Evolutionary conservation across 169 alveolate genomes (phyloP).

Genomic region (Amoebophrya sp.): DNA sequence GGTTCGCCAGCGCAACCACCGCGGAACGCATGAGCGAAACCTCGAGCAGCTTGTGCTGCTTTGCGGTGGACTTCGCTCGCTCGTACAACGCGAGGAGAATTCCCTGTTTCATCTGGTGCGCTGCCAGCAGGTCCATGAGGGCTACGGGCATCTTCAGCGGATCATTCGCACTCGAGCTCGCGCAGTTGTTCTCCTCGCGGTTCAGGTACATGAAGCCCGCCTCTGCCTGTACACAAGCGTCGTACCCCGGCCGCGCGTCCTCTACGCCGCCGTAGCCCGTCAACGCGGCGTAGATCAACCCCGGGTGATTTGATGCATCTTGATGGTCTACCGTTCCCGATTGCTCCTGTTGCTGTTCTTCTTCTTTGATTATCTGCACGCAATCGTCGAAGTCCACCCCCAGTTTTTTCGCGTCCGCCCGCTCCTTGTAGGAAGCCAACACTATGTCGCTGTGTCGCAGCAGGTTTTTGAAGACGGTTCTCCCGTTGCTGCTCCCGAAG

Average conservation of each 20-base stretch:
- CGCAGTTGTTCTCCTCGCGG: not conserved
- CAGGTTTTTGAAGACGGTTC: not conserved
- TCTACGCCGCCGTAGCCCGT: too few relatives aligned
- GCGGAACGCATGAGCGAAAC: not conserved
- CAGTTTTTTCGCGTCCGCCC: not conserved
- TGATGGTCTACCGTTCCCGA: not conserved
- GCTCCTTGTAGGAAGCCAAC: not conserved
- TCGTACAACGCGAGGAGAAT: not conserved
- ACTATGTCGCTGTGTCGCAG: not conserved
- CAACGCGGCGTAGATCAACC: too few relatives aligned
- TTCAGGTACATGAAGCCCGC: not conserved
- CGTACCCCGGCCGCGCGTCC: not conserved
- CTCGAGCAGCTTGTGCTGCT: not conserved
- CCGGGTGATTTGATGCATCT: too few relatives aligned
- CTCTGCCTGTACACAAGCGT: not conserved
- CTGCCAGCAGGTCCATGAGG: not conserved
- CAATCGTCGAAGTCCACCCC: not conserved
- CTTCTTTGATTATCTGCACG: not conserved
- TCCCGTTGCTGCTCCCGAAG: not conserved
- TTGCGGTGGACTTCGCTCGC: not conserved
- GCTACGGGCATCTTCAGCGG: not conserved
- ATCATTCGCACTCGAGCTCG: too few relatives aligned
- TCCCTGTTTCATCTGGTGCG: not conserved
- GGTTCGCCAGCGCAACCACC: not conserved
- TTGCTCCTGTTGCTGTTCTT: not conserved